Base-by-base conservation (phyloP, 805 yeast species). In the Ogataea methylovora region DNA sequence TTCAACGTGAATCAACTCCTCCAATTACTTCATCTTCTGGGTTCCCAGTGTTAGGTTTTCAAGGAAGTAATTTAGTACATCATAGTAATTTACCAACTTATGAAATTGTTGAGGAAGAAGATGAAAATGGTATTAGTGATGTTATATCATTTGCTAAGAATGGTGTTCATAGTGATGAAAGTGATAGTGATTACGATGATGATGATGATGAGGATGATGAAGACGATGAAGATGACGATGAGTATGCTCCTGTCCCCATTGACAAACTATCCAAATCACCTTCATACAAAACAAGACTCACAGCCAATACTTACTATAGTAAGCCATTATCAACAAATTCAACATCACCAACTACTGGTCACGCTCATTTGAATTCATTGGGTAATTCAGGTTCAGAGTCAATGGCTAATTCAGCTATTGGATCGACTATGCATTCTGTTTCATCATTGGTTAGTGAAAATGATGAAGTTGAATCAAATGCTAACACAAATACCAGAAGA, bases 1-100 rank as follows among this genome's bases (percentile, higher is more conserved):
- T 56, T n/a, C 58, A 54, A 37, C 38, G 59, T 23, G 45, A 32
- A n/a, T 38, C 41, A 10, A 37, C 52, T 4, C 50, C 53, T 12
- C 39, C 46, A 7, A 16, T 32, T 7, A 11, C 26, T 17, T n/a
- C 30, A n/a, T n/a, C n/a, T n/a, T n/a, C n/a, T n/a, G n/a, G n/a
- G n/a, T n/a, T n/a, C n/a, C n/a, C n/a, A n/a, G n/a, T n/a, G n/a
- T n/a, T n/a, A n/a, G n/a, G n/a, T n/a, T n/a, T n/a, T n/a, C n/a
- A n/a, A n/a, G n/a, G n/a, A n/a, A n/a, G n/a, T n/a, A n/a, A n/a
- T n/a, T n/a, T n/a, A n/a, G n/a, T n/a, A n/a, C n/a, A n/a, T n/a
- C n/a, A n/a, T n/a, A 9, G 6, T n/a, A 6, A 27, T n/a, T 19
- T 19, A 15, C 16, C 27, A 8, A 14, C 17, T 16, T 25, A 17